phyloP scores from a whole-genome alignment of 73 alveolate genomes.

The Tetrahymena elliotti region DNA sequence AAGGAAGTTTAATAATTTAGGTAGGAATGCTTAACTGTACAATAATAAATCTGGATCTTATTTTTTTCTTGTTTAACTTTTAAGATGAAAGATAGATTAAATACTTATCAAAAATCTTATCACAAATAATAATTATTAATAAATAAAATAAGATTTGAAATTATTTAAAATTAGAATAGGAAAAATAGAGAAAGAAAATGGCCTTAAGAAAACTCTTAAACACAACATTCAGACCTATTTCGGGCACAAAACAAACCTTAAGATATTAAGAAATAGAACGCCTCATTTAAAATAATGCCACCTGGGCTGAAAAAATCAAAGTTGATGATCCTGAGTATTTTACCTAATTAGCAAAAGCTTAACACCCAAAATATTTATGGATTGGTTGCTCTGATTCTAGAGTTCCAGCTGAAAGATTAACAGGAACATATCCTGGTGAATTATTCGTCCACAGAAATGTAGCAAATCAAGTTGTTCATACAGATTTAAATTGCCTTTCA shows the following conservation, averaged over 20 bases:
- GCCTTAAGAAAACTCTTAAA: background rate
- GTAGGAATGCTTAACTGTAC: background rate
- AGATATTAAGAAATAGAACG: background rate
- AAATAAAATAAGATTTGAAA: too few species aligned
- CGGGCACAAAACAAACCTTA: background rate
- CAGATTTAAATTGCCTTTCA: constrained; percentile 29
- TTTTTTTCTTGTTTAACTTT: too few species aligned
- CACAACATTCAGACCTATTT: background rate
- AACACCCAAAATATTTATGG: constrained; percentile 35
- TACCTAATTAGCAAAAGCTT: constrained; percentile 11
- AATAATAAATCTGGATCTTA: background rate
- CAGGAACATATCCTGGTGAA: constrained; percentile 41
- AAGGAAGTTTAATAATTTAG: background rate
- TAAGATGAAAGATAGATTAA: background rate
- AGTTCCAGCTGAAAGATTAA: constrained; percentile 29
- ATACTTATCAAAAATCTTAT: background rate
- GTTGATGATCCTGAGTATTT: constrained; percentile 17
- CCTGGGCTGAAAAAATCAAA: background rate
- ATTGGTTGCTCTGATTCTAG: constrained; percentile 44
- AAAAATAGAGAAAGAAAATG: background rate
- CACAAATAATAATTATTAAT: background rate
- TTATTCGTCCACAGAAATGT: constrained; percentile 39
- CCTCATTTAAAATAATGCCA: background rate
- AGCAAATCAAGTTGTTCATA: constrained; percentile 34
- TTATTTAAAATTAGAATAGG: background rate